These are phyloP conservation scores for Colletotrichum camelliae DNA, from an alignment of 2,329 filamentous ascomycete genomes.

Conservation along the genomic window DNA sequence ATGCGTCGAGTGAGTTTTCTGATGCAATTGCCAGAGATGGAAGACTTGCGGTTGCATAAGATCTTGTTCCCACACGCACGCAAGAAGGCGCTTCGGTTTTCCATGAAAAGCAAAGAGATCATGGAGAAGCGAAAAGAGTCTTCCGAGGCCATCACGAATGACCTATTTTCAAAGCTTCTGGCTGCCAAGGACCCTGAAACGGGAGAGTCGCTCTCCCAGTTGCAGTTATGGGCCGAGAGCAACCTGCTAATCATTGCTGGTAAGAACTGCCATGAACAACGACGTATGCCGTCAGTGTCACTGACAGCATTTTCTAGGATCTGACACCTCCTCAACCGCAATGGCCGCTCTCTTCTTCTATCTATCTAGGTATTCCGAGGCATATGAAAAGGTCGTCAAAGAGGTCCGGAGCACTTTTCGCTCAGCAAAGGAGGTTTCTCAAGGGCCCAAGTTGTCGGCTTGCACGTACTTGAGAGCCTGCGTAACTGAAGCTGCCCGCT, in stretches of 20 bases:
- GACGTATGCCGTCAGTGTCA: not conserved
- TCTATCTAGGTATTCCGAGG: not conserved
- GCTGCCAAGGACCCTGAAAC: conserved; percentile 1
- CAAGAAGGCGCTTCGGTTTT: not conserved
- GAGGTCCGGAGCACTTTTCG: not conserved
- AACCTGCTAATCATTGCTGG: conserved; percentile 4
- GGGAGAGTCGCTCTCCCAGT: not conserved
- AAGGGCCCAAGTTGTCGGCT: not conserved
- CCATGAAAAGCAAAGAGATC: not conserved
- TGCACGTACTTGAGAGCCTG: not conserved
- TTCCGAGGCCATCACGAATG: not conserved
- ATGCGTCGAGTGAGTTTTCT: not conserved
- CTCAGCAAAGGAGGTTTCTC: not conserved
- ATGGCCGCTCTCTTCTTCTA: conserved; percentile 11
- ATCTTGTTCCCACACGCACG: not conserved
- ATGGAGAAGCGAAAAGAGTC: not conserved
- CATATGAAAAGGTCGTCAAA: not conserved
- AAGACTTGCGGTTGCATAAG: not conserved
- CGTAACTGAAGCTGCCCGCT: not conserved
- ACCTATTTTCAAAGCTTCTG: not conserved
- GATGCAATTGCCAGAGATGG: not conserved
- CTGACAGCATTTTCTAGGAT: not conserved
- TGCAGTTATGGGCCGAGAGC: conserved; percentile 6
- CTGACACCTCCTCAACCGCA: conserved; percentile 4
- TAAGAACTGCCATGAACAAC: not conserved